phyloP scores from a whole-genome alignment of 768 basidiomycete genomes.

The Exidia glandulosa region DNA sequence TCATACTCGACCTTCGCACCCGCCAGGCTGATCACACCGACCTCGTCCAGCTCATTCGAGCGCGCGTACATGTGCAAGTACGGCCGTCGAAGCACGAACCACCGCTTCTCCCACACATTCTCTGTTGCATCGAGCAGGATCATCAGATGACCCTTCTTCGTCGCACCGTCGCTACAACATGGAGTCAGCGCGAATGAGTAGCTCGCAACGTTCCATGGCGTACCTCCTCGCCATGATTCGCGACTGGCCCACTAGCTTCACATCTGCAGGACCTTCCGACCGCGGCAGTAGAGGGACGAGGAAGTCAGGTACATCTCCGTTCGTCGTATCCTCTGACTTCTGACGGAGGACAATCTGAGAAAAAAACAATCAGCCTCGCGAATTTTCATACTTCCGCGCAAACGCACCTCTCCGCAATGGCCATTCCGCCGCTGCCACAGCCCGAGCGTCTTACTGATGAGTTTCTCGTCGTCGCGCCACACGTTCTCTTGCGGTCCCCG shows the following conservation, averaged over 20 bases:
- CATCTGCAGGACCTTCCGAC: slow-evolving; percentile 33
- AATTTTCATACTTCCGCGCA: neutral
- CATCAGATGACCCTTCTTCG: slow-evolving; percentile 76
- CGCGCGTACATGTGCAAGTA: slow-evolving; percentile 83
- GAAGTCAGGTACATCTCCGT: slow-evolving; percentile 30
- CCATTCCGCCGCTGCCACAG: slow-evolving; percentile 84
- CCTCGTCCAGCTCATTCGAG: slow-evolving; percentile 75
- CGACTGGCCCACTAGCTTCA: slow-evolving; percentile 63
- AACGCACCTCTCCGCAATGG: slow-evolving; percentile 57
- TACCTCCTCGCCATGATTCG: slow-evolving; percentile 69
- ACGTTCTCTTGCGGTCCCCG: slow-evolving; percentile 31
- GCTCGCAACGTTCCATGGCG: slow-evolving; percentile 17
- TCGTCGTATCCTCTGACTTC: slow-evolving; percentile 51
- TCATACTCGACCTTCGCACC: slow-evolving; percentile 81
- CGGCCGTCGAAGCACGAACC: slow-evolving; percentile 87
- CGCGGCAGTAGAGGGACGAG: slow-evolving; percentile 23
- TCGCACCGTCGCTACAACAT: slow-evolving; percentile 54
- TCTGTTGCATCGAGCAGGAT: slow-evolving; percentile 72
- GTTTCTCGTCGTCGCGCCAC: slow-evolving; percentile 51
- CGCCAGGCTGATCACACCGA: slow-evolving; percentile 68
- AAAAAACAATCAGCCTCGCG: slow-evolving; percentile 9
- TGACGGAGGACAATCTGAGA: slow-evolving; percentile 71
- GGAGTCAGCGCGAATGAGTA: neutral
- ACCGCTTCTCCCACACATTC: slow-evolving; percentile 71
- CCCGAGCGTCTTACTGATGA: slow-evolving; percentile 54